phyloP scores from a whole-genome alignment of 208 protist genomes.

The Leishmania turanica region DNA sequence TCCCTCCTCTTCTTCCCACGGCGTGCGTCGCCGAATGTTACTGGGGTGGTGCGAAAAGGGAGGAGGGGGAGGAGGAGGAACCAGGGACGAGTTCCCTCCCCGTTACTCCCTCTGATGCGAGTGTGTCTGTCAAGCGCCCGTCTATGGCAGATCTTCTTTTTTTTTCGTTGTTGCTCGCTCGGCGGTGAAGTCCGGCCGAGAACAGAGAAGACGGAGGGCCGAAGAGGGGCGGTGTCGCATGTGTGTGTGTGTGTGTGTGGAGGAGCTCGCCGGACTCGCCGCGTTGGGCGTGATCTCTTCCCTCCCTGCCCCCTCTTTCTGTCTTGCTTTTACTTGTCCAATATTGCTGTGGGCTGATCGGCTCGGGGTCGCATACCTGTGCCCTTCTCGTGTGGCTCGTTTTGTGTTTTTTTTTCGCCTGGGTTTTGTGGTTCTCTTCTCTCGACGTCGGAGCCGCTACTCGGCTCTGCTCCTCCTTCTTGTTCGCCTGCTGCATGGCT shows the following conservation, averaged over 20 bases:
- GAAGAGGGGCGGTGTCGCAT: not conserved
- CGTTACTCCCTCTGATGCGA: not conserved
- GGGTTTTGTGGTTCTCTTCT: not conserved
- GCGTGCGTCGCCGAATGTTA: not conserved
- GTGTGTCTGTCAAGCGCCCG: not conserved
- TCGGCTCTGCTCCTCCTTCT: not conserved
- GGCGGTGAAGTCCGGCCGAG: not conserved
- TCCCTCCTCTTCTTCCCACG: too few relatives aligned
- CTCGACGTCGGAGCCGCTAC: not conserved
- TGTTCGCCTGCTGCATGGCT: not conserved
- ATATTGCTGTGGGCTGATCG: not conserved
- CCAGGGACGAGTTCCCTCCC: not conserved
- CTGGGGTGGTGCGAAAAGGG: not conserved
- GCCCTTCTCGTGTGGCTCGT: not conserved
- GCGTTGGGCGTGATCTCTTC: not conserved
- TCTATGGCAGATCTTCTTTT: not conserved
- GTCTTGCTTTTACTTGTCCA: not conserved
- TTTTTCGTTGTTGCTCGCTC: too few relatives aligned
- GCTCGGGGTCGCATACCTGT: not conserved
- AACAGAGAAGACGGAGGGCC: too few relatives aligned
- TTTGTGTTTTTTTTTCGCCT: too few relatives aligned
- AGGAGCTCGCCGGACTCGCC: not conserved
- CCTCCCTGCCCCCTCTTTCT: not conserved
- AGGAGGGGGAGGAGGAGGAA: not conserved
- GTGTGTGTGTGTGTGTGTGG: not conserved